Base-by-base conservation (phyloP, 305 asterid species). In the Fraxinus paxiana region DNA sequence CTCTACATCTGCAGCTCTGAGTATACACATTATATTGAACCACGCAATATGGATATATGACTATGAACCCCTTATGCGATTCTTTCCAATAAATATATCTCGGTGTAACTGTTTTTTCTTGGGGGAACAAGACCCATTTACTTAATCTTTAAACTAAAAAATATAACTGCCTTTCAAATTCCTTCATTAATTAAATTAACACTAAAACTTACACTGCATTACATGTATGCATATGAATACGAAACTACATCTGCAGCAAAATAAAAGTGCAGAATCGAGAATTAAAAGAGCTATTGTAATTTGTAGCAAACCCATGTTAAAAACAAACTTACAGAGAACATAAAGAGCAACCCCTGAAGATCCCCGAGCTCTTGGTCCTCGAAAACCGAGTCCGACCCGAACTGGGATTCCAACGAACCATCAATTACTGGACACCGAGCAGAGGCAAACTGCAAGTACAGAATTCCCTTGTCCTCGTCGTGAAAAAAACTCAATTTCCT, bases 341-440 rank as follows among this genome's bases (percentile, higher is more conserved):
- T 92, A 80, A 94, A 96, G 17, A 94, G 92, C 91, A 89, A 87
- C n/a, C 94, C 99, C 83, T 93, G 92, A 83, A 94, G 97, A 90
- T 91, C 94, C 77, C 90, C 92, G 13, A 89, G 85, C 85, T 93
- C 97, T 73, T 84, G 84, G 78, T 89, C 95, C 80, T 90, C 97
- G 56, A 85, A 83, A 38, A 81, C 76, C 26, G 92, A 90, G 79
- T 88, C 93, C 46, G 81, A 84, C 78, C 89, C 93, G 18, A 82
- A 41, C 69, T 75, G 78, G 56, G 83, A 80, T 38, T 84, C 90
- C 72, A 82, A 72, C 28, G 51, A 20, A 13, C 59, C 88, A 71
- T 83, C 89, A 83, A 85, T 48, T 2, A 71, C 56, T 22, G 91
- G 87, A 83, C 85, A 90, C n/a, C 76, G 18, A 80, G 41, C 77